Percentiles rank a stretch among this genome's conserved stretches.
phyloP scores from a whole-genome alignment of 1,284 basidiomycete genomes.

The Pterulicium gracile region DNA sequence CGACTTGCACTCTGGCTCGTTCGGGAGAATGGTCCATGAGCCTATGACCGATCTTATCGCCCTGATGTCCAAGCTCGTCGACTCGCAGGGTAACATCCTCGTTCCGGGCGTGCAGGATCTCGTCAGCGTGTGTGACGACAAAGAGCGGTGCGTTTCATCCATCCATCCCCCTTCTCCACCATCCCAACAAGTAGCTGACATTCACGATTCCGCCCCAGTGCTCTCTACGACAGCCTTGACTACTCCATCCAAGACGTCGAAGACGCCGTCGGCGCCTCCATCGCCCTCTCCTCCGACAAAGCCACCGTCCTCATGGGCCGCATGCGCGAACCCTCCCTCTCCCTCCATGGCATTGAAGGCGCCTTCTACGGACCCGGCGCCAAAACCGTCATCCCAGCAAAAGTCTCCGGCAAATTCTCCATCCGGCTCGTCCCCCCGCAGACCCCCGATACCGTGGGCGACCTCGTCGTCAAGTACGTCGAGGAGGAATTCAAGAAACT shows the following conservation, averaged over 20 bases:
- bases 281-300: constrained; percentile 76
- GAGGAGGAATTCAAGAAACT: constrained; percentile 77
- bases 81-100: constrained; percentile 75
- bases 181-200: constrained; percentile 2
- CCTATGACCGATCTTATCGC: constrained; percentile 76
- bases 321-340: constrained; percentile 83
- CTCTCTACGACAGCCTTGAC: constrained; percentile 68
- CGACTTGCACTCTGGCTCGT: constrained; percentile 90
- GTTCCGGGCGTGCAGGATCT: constrained; percentile 89
- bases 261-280: constrained; percentile 65
- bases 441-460: constrained; percentile 65
- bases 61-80: constrained; percentile 84
- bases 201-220: constrained; percentile 19
- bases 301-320: constrained; percentile 83
- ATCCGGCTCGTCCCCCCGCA: constrained; percentile 88
- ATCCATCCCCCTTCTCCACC: no score
- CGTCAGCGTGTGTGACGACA: constrained; percentile 65
- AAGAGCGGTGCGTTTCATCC: constrained; percentile 51
- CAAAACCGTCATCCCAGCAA: constrained; percentile 94
- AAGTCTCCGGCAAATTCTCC: constrained; percentile 89
- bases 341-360: constrained; percentile 94
- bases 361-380: constrained; percentile 84
- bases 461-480: constrained; percentile 65
- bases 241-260: constrained; percentile 74
- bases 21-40: constrained; percentile 84